Evolutionary conservation across 129 eudicot species (phyloP), one percentile per base, ranked within the genome.

Genomic region (Scalesia atractyloides): DNA sequence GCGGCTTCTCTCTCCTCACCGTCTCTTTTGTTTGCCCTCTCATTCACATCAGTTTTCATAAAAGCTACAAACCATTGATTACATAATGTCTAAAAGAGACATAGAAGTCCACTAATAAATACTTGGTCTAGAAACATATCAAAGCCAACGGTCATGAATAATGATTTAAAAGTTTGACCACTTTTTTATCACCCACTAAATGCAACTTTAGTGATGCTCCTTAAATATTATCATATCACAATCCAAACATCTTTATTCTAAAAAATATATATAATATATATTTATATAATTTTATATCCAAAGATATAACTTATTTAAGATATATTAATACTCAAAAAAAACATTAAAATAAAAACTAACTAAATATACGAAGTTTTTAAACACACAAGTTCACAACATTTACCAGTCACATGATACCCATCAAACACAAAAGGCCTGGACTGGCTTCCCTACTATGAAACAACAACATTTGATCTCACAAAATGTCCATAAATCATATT

Each of bases 351-450:
- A 49, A 77, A 51, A 61, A 47, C 56, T 62, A 70, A 37, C 39
- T 17, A 37, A 39, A 50, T 70, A 41, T 30, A 78, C 66, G 51
- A 69, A 58, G 43, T 9, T 9, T 47, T 69, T 22, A 1, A 72
- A 67, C 74, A 73, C 80, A 80, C 69, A 39, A 76, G 50, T 77
- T 80, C 22, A 54, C 52, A 52, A 33, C 44, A 14, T 60, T 60
- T 60, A 60, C 94, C 97, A 88, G 90, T 91, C 97, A 84, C 97
- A 66, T 56, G 87, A 81, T 76, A 88, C 97, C 82, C 84, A 82
- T 69, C 63, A 41, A 78, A 70, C 76, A 66, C 80, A 63, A 64
- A 78, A 70, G 92, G 86, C 97, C 97, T 84, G 97, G 97, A 88
- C 97, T 87, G 95, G 90, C 74, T 69, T 56, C 64, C 77, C 68